Percentiles rank a stretch among this genome's conserved stretches.
These are phyloP conservation scores for Themeda triandra DNA, from an alignment of 176 grass and related monocot genomes.

Conservation along the genomic window DNA sequence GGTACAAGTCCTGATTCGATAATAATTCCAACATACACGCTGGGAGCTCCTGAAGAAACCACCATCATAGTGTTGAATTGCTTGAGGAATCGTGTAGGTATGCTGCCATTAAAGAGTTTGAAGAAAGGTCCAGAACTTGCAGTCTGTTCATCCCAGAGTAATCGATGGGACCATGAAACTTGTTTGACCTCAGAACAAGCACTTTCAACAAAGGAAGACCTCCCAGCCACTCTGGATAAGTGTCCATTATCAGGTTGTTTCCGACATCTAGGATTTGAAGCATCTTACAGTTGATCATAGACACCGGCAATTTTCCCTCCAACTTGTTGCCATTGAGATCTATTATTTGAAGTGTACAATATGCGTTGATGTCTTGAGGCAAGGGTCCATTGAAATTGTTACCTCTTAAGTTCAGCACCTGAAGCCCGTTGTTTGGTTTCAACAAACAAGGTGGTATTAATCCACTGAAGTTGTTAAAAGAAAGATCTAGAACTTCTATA, in stretches of 20 bases:
- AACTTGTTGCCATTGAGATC: not conserved
- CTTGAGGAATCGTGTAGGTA: not conserved
- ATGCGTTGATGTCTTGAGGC: not conserved
- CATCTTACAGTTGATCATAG: not conserved
- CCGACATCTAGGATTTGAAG: not conserved
- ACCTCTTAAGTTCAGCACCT: not conserved
- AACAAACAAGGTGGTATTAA: not conserved
- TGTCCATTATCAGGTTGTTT: not conserved
- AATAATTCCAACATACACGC: not conserved
- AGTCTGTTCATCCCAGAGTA: not conserved
- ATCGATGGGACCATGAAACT: not conserved
- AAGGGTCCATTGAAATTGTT: not conserved
- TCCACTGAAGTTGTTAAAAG: not conserved
- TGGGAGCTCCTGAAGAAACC: not conserved
- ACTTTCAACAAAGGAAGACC: not conserved
- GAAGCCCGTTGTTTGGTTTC: not conserved
- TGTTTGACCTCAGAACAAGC: not conserved
- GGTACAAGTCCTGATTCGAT: not conserved
- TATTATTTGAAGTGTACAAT: not conserved
- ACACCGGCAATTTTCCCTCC: not conserved
- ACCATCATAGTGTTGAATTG: not conserved
- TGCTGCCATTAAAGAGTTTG: not conserved
- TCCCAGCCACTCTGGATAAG: not conserved
- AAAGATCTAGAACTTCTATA: not conserved
- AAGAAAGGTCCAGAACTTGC: not conserved